Evolutionary conservation across 176 grass and related monocot species (phyloP), one percentile per base, ranked within the genome.

Genomic region (Carex littledalei): DNA sequence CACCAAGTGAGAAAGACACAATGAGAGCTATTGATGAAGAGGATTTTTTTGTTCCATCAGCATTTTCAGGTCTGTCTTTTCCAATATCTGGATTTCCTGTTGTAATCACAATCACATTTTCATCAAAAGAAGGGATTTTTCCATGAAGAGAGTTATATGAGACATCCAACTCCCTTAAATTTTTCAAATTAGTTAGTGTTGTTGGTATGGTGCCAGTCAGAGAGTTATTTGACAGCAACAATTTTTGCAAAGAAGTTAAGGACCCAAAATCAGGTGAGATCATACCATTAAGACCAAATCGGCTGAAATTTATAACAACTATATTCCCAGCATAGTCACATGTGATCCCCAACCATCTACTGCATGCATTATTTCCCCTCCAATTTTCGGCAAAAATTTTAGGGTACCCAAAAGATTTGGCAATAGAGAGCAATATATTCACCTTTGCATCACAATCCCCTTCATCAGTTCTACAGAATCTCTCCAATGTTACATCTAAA

Each of bases 141-240:
- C 94, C 94, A 78, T 90, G 88, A 3, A 97, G 84, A 66, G 80
- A 88, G 86, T 97, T 97, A 75, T 97, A 87, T 8, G 90, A 92
- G 22, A 97, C 78, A 85, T 97, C 87, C 66, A 91, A 86, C 3
- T 79, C 12, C 41, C 13, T 89, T 15, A 97, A 80, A 5, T 15
- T 21, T 10, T 86, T 90, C 81, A 94, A 85, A 0, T 80, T 79
- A 11, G 90, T 70, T 21, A 97, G 35, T 50, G 89, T 90, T 53
- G 86, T 13, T 0, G 92, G 94, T 39, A 97, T 87, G 0, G 56
- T 94, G 8, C 94, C 92, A 20, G 94, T 92, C 78, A 97, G 88
- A 70, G 66, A 94, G 77, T 97, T 97, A 71, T 92, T 47, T 13
- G 86, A 64, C 29, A 97, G 87, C 60, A 86, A 0, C 67, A 97